These are phyloP conservation scores for Tardiomyces depauwii DNA, from an alignment of 1,139 yeast genomes.

Conservation along the genomic window DNA sequence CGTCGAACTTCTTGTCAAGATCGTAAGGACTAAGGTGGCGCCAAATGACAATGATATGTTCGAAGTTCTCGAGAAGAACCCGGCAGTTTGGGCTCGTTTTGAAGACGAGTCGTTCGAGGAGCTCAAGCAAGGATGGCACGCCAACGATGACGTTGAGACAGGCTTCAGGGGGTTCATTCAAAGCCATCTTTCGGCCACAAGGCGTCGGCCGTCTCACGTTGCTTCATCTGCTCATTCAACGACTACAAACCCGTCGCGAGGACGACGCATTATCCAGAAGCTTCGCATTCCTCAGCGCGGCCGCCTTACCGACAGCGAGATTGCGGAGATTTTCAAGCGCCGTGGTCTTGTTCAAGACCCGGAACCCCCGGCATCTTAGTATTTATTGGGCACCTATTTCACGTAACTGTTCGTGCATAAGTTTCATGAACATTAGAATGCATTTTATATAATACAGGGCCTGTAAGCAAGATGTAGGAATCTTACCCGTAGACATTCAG, in stretches of 20 bases:
- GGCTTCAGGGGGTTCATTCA: not conserved
- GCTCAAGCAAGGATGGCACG: constrained; percentile 70
- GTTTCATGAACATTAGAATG: not conserved
- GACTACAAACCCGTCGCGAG: not conserved
- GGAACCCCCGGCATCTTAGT: not conserved
- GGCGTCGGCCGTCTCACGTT: not conserved
- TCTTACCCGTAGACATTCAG: too few species aligned
- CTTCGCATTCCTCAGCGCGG: not conserved
- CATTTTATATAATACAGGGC: not conserved
- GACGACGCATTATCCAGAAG: not conserved
- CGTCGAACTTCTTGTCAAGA: constrained; percentile 54
- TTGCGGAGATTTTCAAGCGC: constrained; percentile 26
- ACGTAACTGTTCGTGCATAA: too few species aligned
- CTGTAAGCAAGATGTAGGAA: not conserved
- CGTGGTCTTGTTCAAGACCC: constrained; percentile 19
- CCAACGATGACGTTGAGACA: constrained; percentile 1
- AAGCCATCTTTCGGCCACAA: not conserved
- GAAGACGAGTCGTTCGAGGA: constrained; percentile 67
- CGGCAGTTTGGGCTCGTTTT: constrained; percentile 52
- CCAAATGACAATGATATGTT: constrained; percentile 76
- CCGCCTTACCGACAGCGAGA: constrained; percentile 22
- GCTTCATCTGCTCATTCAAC: not conserved
- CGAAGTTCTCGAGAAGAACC: constrained; percentile 63
- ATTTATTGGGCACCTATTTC: not conserved
- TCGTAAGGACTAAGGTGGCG: constrained; percentile 41